These are phyloP conservation scores for Leptomonas pyrrhocoris DNA, from an alignment of 208 protist species.

Conservation along the genomic window DNA sequence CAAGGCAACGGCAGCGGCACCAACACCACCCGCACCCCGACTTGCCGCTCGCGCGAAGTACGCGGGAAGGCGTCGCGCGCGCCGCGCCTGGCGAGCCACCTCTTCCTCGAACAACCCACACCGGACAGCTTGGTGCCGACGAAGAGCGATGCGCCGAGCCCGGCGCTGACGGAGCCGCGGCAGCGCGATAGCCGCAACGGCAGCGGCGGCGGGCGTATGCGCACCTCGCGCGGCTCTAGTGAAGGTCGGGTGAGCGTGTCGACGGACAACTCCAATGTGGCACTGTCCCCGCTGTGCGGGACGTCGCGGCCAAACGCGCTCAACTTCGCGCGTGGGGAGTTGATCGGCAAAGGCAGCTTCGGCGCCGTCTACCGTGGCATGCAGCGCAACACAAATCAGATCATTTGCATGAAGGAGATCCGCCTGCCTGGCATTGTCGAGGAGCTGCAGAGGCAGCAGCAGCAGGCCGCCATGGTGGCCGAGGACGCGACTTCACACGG, in stretches of 20 bases:
- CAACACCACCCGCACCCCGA: too few relatives aligned
- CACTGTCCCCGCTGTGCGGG: slow-evolving; percentile 1
- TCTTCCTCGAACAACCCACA: slow-evolving; percentile 18
- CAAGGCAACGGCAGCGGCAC: background rate
- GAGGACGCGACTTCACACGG: background rate
- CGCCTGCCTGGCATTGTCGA: slow-evolving; percentile 31
- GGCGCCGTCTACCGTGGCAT: slow-evolving; percentile 87
- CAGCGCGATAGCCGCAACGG: slow-evolving; percentile 6
- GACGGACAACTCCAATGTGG: slow-evolving; percentile 10
- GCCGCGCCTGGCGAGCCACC: slow-evolving; percentile 31
- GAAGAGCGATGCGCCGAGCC: slow-evolving; percentile 20
- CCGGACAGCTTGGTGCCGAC: slow-evolving; percentile 4
- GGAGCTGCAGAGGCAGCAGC: slow-evolving; percentile 11
- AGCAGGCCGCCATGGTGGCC: background rate
- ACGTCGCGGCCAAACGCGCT: slow-evolving; percentile 31
- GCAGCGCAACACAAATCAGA: slow-evolving; percentile 84
- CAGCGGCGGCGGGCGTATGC: slow-evolving; percentile 15
- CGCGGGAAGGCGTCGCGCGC: background rate
- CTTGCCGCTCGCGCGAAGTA: background rate
- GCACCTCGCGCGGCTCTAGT: slow-evolving; percentile 14
- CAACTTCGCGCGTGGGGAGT: slow-evolving; percentile 66
- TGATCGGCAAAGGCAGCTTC: slow-evolving; percentile 90
- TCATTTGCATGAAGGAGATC: slow-evolving; percentile 92
- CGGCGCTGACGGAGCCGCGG: slow-evolving; percentile 10
- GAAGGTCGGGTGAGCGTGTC: slow-evolving; percentile 17